Conservation (phyloP, 164 flowering plant species). For the Amborella trichopoda region DNA sequence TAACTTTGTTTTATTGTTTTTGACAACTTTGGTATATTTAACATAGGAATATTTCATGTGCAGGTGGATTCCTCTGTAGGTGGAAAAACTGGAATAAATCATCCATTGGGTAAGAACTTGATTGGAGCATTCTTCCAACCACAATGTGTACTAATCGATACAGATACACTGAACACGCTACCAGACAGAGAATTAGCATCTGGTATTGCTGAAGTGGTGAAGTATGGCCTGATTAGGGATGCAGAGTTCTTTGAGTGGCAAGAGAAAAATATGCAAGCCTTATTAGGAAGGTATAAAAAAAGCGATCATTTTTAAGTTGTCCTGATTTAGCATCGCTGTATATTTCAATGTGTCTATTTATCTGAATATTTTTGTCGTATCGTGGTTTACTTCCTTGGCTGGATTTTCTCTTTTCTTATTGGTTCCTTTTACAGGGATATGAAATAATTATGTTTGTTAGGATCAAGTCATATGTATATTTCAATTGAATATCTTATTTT, state of each 20-base stretch:
- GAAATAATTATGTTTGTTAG: no score
- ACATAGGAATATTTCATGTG: no score
- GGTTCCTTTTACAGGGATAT: no score
- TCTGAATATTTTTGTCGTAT: no score
- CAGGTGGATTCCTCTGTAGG: constrained; percentile 99
- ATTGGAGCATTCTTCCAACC: constrained; percentile 99
- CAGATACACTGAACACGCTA: constrained; percentile 79
- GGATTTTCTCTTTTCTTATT: no score
- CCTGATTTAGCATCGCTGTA: no score
- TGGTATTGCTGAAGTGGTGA: constrained; percentile 86
- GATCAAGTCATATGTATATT: no score
- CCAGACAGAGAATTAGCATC: constrained; percentile 95
- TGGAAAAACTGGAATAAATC: constrained; percentile 97
- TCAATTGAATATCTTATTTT: background rate
- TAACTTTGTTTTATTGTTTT: background rate
- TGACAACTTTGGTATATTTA: background rate
- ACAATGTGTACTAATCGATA: constrained; percentile 91
- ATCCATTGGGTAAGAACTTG: constrained; percentile 82
- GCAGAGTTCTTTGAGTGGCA: constrained; percentile 95
- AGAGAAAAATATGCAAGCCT: constrained; percentile 72
- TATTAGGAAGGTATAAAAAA: constrained; percentile 77
- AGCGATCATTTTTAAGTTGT: no score
- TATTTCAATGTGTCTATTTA: no score
- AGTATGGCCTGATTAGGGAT: constrained; percentile 97
- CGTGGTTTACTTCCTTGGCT: no score